Base-by-base conservation (phyloP, 140 eudicot genomes). In the Senecio squalidus region DNA sequence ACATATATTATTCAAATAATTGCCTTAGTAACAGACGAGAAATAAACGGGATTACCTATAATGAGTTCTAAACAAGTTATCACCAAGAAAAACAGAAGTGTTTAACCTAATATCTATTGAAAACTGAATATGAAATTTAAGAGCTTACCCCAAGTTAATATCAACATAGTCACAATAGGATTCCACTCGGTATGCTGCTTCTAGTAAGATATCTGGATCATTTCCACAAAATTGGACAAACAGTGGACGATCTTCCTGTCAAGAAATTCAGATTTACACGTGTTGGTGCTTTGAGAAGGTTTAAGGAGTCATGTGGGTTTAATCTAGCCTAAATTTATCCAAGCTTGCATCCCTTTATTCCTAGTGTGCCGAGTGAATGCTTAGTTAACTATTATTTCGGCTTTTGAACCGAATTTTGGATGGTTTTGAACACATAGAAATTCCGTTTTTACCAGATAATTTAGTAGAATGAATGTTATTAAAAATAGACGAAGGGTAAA, bases 201-300 rank as follows among this genome's bases (percentile, higher is more conserved):
- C 95, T 55, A 93, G 74, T 70, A 93, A 77, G 57, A 73, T 65
- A 54, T 84, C 94, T 15, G 99, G 95, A 76, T 87, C 93, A 69
- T 92, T 92, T 25, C 95, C 98, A 68, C 90, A 84, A 22, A 93
- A 93, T 59, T 93, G 99, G 58, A 93, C 93, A 72, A 93, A 87
- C 20, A 93, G 67, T 9, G 99, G 99, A 26, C 99, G 84, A 54
- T 93, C 99, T 68, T 86, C 99, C 99, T 92, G 92, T 58, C 77
- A 74, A 41, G 51, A 36, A 64, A 63, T 7, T 36, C 53, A 44
- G 25, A 56, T 8, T 28, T 36, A 60, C 60, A 57, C 17, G 34
- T 38, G n/a, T 47, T 31, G 11, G n/a, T n/a, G n/a, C n/a, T n/a
- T n/a, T n/a, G n/a, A n/a, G n/a, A n/a, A n/a, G n/a, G n/a, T n/a